Conservation (phyloP, 306 rosid genomes). For the Neltuma alba region DNA sequence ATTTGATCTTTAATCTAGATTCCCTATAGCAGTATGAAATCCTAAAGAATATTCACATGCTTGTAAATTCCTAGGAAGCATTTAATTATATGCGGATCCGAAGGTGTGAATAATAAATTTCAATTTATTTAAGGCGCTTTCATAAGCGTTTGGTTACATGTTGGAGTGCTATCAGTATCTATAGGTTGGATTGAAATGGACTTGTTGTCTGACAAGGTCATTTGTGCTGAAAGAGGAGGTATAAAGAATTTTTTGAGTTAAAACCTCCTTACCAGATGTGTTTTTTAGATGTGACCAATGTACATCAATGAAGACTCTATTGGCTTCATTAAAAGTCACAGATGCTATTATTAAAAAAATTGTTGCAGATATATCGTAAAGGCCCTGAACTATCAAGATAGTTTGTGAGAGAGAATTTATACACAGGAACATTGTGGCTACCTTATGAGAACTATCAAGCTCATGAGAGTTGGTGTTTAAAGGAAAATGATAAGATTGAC, state of each 20-base stretch:
- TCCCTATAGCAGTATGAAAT: conserved; percentile 6
- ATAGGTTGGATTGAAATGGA: not conserved
- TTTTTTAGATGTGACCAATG: not conserved
- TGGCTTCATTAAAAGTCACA: conserved; percentile 10
- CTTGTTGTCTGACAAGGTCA: not conserved
- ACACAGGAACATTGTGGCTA: conserved; percentile 2
- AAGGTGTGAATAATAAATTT: not conserved
- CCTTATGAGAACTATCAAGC: conserved; percentile 14
- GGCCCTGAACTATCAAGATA: not conserved
- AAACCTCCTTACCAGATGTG: not conserved
- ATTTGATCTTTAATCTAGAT: not conserved
- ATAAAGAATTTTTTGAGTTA: not conserved
- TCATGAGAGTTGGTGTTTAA: conserved; percentile 16
- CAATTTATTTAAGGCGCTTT: not conserved
- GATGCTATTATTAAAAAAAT: not conserved
- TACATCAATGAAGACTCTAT: not conserved
- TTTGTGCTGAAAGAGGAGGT: conserved; percentile 6
- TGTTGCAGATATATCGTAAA: not conserved
- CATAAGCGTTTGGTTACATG: not conserved
- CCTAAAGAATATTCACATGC: conserved; percentile 12
- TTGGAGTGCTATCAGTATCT: conserved; percentile 5
- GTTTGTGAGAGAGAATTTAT: not conserved
- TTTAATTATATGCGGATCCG: conserved; percentile 3
- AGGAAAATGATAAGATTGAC: conserved; percentile 15
- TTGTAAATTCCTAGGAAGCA: conserved; percentile 1